These are phyloP conservation scores for Phaeoacremonium minimum DNA, from an alignment of 2,329 filamentous ascomycete species.

Conservation along the genomic window DNA sequence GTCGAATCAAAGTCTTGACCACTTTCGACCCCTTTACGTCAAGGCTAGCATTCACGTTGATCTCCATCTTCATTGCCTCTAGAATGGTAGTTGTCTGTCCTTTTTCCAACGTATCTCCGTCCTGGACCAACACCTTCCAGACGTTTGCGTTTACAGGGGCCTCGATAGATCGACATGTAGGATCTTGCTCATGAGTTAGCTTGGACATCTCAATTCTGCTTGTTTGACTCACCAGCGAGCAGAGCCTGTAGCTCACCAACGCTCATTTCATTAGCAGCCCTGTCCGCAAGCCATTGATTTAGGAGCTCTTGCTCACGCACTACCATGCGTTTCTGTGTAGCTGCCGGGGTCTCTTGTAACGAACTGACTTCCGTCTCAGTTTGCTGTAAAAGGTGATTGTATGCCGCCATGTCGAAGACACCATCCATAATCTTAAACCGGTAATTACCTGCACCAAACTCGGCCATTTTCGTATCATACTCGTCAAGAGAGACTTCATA, in stretches of 20 bases:
- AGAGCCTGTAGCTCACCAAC: constrained; percentile 42
- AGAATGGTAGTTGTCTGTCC: constrained; percentile 40
- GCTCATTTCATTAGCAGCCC: constrained; percentile 32
- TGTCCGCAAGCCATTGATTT: constrained; percentile 11
- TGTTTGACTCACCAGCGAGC: constrained; percentile 32
- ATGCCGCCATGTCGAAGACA: constrained; percentile 50
- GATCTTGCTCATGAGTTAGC: no score
- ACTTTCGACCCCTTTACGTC: constrained; percentile 4
- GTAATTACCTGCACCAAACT: constrained; percentile 46
- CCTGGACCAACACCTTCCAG: constrained; percentile 44
- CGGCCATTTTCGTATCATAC: constrained; percentile 39
- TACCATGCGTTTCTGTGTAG: constrained; percentile 32
- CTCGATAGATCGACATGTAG: constrained; percentile 23
- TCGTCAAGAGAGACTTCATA: constrained; percentile 48
- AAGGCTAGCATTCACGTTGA: constrained; percentile 26
- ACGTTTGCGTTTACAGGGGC: constrained; percentile 45
- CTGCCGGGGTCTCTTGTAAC: constrained; percentile 37
- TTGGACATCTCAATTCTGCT: no score
- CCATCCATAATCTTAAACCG: constrained; percentile 43
- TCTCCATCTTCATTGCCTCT: constrained; percentile 57
- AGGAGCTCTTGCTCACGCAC: constrained; percentile 9
- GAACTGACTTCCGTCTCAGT: constrained; percentile 40
- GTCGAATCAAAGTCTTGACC: constrained; percentile 7
- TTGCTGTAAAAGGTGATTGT: constrained; percentile 41
- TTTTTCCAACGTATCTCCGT: constrained; percentile 33